Evolutionary conservation across 2,329 filamentous ascomycete species (phyloP).

Genomic region (Aspergillus udagawae): DNA sequence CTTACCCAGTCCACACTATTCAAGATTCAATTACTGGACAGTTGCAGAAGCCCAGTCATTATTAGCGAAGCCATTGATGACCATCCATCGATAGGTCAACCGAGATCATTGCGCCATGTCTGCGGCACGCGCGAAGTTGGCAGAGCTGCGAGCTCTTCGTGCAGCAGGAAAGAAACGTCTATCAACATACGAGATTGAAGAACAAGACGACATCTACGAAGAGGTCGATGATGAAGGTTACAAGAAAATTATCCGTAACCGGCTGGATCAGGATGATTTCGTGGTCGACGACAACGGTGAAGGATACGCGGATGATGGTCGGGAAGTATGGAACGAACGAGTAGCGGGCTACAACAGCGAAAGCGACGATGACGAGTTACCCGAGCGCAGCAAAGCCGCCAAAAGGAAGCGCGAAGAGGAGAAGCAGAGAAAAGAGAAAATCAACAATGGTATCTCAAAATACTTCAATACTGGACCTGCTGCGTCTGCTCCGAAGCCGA

Average conservation of each 20-base stretch:
- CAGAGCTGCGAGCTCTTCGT: constrained; percentile 78
- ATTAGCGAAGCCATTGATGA: constrained; percentile 1
- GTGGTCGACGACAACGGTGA: constrained; percentile 98
- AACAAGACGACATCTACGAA: constrained; percentile 84
- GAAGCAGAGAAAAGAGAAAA: constrained; percentile 76
- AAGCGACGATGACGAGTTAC: constrained; percentile 74
- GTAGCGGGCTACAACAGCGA: constrained; percentile 57
- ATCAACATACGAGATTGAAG: constrained; percentile 78
- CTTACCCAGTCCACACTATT: constrained; percentile 10
- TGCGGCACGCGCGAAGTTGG: constrained; percentile 41
- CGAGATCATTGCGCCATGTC: constrained; percentile 23
- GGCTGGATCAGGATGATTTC: constrained; percentile 92
- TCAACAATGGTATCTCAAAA: constrained; percentile 87
- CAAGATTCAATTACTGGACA: neutral
- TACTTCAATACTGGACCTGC: constrained; percentile 80
- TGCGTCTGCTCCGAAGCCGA: constrained; percentile 65
- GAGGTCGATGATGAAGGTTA: constrained; percentile 96
- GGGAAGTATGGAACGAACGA: constrained; percentile 85
- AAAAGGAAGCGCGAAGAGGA: constrained; percentile 89
- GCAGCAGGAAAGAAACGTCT: constrained; percentile 88
- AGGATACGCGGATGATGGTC: constrained; percentile 90
- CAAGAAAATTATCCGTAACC: constrained; percentile 87
- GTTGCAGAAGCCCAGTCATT: constrained; percentile 4
- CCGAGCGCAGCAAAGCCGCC: constrained; percentile 57
- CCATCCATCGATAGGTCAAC: neutral